A percentile compares a stretch with the other conserved stretches of the same genome.
phyloP scores from a whole-genome alignment of 345 rosid genomes.

The Euphorbia lathyris region DNA sequence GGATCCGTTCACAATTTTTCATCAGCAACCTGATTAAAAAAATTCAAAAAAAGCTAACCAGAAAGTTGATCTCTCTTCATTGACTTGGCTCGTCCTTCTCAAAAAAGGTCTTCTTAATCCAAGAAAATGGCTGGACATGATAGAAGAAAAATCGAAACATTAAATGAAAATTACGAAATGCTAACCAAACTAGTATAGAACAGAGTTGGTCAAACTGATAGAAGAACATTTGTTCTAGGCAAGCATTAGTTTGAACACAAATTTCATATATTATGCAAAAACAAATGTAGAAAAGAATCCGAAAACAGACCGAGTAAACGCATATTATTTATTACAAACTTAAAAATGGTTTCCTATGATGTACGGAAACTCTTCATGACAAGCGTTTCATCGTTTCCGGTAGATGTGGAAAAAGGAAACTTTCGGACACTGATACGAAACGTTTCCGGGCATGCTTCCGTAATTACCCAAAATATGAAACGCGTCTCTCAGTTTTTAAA shows the following conservation, averaged over 20 bases:
- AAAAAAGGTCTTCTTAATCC: conserved; percentile 83
- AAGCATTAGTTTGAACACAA: neutral
- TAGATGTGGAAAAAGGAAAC: too few relatives aligned
- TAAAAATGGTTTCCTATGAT: too few relatives aligned
- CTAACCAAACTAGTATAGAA: neutral
- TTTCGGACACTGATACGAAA: too few relatives aligned
- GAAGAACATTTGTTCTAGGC: neutral
- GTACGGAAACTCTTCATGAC: too few relatives aligned
- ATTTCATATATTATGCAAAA: neutral
- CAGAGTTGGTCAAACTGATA: too few relatives aligned
- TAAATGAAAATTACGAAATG: neutral
- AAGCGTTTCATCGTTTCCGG: too few relatives aligned
- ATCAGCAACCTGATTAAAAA: conserved; percentile 16
- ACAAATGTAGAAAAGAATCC: neutral
- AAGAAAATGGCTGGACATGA: conserved; percentile 69
- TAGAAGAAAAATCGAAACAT: neutral
- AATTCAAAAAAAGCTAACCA: conserved; percentile 6
- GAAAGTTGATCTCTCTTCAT: conserved; percentile 28
- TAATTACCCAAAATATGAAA: too few relatives aligned
- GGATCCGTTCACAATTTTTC: conserved; percentile 6
- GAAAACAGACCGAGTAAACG: neutral
- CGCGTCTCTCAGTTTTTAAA: too few relatives aligned
- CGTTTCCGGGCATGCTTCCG: too few relatives aligned
- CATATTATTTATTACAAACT: neutral
- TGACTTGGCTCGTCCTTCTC: conserved; percentile 53